A percentile compares a stretch with the other conserved stretches of the same genome.
Conservation (phyloP, 305 asterid genomes). For the Stenogyne calaminthoides region DNA sequence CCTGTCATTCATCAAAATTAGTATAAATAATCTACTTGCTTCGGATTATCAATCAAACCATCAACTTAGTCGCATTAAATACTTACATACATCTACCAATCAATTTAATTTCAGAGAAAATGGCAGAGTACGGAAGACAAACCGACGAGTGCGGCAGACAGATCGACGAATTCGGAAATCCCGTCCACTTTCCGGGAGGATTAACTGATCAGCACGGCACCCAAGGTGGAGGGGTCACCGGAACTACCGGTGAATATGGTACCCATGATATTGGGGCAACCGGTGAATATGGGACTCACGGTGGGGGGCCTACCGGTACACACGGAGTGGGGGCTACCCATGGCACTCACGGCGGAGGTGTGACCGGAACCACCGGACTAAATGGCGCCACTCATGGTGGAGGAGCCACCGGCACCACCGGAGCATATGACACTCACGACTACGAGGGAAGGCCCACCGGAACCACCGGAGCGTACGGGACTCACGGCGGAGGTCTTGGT, state of each 20-base stretch:
- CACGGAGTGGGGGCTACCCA: too few relatives aligned
- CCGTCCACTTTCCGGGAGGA: constrained; percentile 20
- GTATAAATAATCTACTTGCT: too few relatives aligned
- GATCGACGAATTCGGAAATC: constrained; percentile 46
- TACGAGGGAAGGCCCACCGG: neutral
- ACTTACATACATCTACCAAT: too few relatives aligned
- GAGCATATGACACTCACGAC: neutral
- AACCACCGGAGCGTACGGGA: neutral
- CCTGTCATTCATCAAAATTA: too few relatives aligned
- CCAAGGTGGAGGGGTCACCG: too few relatives aligned
- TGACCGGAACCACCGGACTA: neutral
- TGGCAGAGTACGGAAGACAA: constrained; percentile 32
- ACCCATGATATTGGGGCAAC: neutral
- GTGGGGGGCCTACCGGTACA: neutral
- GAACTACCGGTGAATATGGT: neutral
- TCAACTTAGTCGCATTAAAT: too few relatives aligned
- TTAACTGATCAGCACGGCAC: constrained; percentile 30
- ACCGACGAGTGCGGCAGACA: constrained; percentile 24
- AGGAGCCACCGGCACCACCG: neutral
- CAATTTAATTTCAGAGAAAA: too few relatives aligned
- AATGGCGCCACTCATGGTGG: neutral
- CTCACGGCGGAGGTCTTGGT: constrained; percentile 2
- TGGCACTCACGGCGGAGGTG: neutral
- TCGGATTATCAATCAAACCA: too few relatives aligned
- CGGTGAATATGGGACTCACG: neutral